Evolutionary conservation across 768 basidiomycete species (phyloP).

Genomic region (Russula abietina): DNA sequence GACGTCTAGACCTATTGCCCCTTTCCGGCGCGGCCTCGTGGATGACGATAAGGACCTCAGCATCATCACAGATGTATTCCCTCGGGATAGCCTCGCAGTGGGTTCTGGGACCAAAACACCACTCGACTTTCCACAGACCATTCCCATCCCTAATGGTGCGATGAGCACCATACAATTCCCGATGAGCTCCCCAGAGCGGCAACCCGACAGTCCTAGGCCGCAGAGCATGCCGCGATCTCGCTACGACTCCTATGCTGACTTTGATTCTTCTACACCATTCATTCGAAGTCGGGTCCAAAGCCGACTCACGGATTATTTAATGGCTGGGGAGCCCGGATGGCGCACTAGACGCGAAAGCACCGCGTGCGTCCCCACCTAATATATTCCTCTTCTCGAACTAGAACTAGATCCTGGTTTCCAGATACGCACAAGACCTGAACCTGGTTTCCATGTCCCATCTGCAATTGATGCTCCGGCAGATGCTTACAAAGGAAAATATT

Average conservation of each 20-base stretch:
- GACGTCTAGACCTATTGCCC: slow-evolving; percentile 53
- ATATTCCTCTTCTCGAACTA: background rate
- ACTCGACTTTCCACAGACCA: slow-evolving; percentile 51
- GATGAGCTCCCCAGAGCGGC: slow-evolving; percentile 65
- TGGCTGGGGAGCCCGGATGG: slow-evolving; percentile 67
- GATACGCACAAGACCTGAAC: slow-evolving; percentile 81
- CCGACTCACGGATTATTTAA: slow-evolving; percentile 50
- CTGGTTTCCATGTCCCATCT: slow-evolving; percentile 83
- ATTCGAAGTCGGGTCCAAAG: slow-evolving; percentile 82
- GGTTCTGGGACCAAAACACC: slow-evolving; percentile 45
- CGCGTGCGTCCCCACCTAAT: slow-evolving; percentile 49
- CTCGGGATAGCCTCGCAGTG: slow-evolving; percentile 40
- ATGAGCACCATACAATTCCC: slow-evolving; percentile 80
- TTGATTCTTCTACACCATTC: slow-evolving; percentile 68
- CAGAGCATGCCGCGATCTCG: slow-evolving; percentile 53
- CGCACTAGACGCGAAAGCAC: slow-evolving; percentile 83
- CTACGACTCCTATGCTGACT: slow-evolving; percentile 69
- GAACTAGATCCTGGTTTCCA: slow-evolving; percentile 29
- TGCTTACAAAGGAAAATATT: slow-evolving; percentile 75
- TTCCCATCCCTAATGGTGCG: slow-evolving; percentile 47
- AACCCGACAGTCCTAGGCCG: slow-evolving; percentile 42
- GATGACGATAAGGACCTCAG: slow-evolving; percentile 69
- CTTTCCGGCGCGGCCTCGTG: slow-evolving; percentile 66
- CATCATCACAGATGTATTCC: slow-evolving; percentile 38
- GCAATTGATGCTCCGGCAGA: slow-evolving; percentile 85